A percentile compares a stretch with the other conserved stretches of the same genome.
Evolutionary conservation across 495 filamentous ascomycete genomes (phyloP).

Genomic region (Aspergillus diversus): DNA sequence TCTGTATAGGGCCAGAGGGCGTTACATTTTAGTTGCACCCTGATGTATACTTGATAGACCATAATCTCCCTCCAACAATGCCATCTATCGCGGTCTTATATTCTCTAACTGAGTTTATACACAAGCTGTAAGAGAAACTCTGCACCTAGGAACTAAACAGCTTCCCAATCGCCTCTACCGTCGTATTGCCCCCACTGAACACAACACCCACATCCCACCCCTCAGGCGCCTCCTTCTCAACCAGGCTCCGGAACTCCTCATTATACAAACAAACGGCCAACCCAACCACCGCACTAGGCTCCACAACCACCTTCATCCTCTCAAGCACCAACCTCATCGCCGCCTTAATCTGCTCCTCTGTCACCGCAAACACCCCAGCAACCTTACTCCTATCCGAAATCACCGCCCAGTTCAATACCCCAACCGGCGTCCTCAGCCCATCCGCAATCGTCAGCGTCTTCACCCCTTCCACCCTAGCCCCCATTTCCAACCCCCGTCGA

Average conservation of each 20-base stretch:
- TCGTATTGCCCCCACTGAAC: slow-evolving; percentile 90
- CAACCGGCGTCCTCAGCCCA: slow-evolving; percentile 84
- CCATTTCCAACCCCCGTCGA: slow-evolving; percentile 64
- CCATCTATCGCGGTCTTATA: no score
- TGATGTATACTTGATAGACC: no score
- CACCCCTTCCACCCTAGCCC: slow-evolving; percentile 65
- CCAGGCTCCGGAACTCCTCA: slow-evolving; percentile 75
- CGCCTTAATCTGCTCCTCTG: slow-evolving; percentile 78
- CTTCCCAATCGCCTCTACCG: slow-evolving; percentile 69
- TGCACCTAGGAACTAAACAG: slow-evolving; percentile 34
- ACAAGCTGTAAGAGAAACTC: background rate
- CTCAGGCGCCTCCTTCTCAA: slow-evolving; percentile 70
- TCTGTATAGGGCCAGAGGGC: slow-evolving; percentile 15
- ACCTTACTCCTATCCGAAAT: slow-evolving; percentile 76
- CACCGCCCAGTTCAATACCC: slow-evolving; percentile 75
- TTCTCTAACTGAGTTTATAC: no score
- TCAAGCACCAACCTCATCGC: slow-evolving; percentile 82
- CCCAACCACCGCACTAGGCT: slow-evolving; percentile 86
- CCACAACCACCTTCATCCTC: slow-evolving; percentile 88
- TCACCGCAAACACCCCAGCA: slow-evolving; percentile 72
- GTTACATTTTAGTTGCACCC: slow-evolving; percentile 8
- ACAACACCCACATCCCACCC: slow-evolving; percentile 90
- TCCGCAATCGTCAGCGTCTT: slow-evolving; percentile 85
- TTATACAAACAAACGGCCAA: slow-evolving; percentile 83
- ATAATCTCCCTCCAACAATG: no score